Percentiles rank a stretch among this genome's conserved stretches.
phyloP scores from a whole-genome alignment of 2,329 filamentous ascomycete genomes.

The Colletotrichum sp. region DNA sequence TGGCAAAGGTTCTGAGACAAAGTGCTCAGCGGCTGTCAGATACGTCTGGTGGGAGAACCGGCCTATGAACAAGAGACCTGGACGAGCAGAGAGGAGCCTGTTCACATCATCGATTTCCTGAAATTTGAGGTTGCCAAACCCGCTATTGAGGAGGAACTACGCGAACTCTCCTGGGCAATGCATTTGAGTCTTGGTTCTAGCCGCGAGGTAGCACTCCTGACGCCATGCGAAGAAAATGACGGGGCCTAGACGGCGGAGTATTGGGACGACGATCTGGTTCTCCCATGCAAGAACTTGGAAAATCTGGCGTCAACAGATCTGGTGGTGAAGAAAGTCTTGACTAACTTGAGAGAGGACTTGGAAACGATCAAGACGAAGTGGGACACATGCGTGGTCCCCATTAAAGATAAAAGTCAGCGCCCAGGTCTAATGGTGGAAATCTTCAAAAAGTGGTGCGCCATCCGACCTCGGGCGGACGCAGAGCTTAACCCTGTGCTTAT shows the following conservation, averaged over 20 bases:
- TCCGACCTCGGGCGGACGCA: conserved; percentile 33
- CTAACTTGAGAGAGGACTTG: conserved; percentile 37
- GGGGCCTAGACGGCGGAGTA: conserved; percentile 16
- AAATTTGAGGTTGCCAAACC: conserved; percentile 57
- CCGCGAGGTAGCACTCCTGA: background rate
- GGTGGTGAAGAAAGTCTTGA: conserved; percentile 34
- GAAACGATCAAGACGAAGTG: conserved; percentile 32
- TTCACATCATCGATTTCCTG: conserved; percentile 66
- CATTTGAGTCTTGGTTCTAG: background rate
- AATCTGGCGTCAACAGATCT: conserved; percentile 26
- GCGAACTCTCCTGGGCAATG: conserved; percentile 30
- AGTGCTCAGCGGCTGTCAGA: conserved; percentile 19
- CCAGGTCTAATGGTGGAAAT: conserved; percentile 34
- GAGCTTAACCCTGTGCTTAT: conserved; percentile 12
- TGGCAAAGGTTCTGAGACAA: conserved; percentile 41
- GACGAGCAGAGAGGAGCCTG: conserved; percentile 23
- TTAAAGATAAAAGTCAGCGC: conserved; percentile 16
- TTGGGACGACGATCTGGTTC: conserved; percentile 41
- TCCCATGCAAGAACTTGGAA: conserved; percentile 38
- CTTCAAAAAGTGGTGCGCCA: conserved; percentile 45
- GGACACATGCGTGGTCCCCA: conserved; percentile 18
- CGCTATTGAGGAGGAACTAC: conserved; percentile 40
- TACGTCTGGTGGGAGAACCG: conserved; percentile 33
- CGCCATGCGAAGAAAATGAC: background rate
- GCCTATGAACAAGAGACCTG: conserved; percentile 46